Base-by-base conservation (phyloP, 371 early-diverging fungal genomes). In the Blakeslea trispora region DNA sequence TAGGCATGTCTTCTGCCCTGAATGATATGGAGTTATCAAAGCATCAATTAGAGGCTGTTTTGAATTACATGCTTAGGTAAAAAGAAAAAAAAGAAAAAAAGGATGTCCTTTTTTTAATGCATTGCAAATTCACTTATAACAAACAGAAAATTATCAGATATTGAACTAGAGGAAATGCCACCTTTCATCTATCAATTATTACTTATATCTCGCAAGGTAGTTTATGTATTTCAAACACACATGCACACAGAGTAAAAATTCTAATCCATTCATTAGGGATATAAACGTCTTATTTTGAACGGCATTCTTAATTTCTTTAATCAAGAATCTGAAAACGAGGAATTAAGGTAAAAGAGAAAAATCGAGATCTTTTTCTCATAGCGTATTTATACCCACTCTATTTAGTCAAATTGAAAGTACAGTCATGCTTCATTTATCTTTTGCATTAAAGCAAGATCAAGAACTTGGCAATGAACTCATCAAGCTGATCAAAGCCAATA, bases 371-470 rank as follows among this genome's bases (percentile, higher is more conserved):
- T 35, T 2, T 6, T 34, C 11, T 21, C n/a, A n/a, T n/a, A n/a
- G n/a, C n/a, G n/a, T n/a, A n/a, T n/a, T n/a, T n/a, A n/a, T n/a
- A n/a, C n/a, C n/a, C n/a, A n/a, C n/a, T n/a, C n/a, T n/a, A 45
- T 42, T 9, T 39, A 50, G 50, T 22, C 44, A 70, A 3, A 76
- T 81, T 53, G 81, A 84, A 68, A 83, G 85, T 23, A 84, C 82
- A 6, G 80, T 79, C 7, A 79, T 86, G 63, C 66, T 86, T 21
- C 85, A 86, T 50, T 66, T 86, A 23, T 70, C 79, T 23, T 86
- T 82, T 60, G 85, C 85, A 14, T 72, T 84, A 19, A 83, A 82
- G 22, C 85, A 84, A 61, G 85, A 86, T 55, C 83, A 86, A 55
- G 80, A 83, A 19, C 63, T 86, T 24, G 87, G 87, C 7, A 64